These are phyloP conservation scores for Meyerozyma smithsonii DNA, from an alignment of 1,139 yeast species.

Conservation along the genomic window DNA sequence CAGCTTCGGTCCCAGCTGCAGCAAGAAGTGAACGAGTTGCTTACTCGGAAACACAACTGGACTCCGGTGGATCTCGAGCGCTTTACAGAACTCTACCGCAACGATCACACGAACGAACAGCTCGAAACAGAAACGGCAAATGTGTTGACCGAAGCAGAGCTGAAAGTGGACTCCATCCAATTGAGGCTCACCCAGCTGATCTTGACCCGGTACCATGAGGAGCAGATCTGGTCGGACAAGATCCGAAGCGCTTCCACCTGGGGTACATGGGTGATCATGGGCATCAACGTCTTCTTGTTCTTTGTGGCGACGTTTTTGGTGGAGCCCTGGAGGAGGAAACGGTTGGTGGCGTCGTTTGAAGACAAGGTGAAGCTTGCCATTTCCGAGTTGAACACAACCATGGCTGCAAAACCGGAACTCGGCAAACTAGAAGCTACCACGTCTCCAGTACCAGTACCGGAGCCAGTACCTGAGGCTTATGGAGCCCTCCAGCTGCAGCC, in stretches of 20 bases:
- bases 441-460: neutral
- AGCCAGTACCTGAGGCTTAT: neutral
- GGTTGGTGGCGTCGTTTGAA: constrained; percentile 81
- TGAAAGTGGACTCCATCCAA: constrained; percentile 64
- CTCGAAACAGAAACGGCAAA: constrained; percentile 51
- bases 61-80: constrained; percentile 68
- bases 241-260: constrained; percentile 91
- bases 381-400: neutral
- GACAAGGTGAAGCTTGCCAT: constrained; percentile 50
- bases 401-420: too few species aligned
- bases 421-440: too few species aligned
- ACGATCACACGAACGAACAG: constrained; percentile 73
- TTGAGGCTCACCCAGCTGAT: constrained; percentile 70
- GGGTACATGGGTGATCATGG: constrained; percentile 94
- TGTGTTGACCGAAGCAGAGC: constrained; percentile 54
- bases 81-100: constrained; percentile 75
- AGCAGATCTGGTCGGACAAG: constrained; percentile 97
- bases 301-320: constrained; percentile 77
- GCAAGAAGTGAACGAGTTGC: constrained; percentile 78
- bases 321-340: constrained; percentile 90
- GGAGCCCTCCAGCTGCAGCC: too few species aligned
- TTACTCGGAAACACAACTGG: constrained; percentile 87
- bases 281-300: constrained; percentile 74
- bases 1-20: constrained; percentile 68
- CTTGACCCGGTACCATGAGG: constrained; percentile 88